Conservation (phyloP, 768 basidiomycete genomes). For the Mycena haematopus region DNA sequence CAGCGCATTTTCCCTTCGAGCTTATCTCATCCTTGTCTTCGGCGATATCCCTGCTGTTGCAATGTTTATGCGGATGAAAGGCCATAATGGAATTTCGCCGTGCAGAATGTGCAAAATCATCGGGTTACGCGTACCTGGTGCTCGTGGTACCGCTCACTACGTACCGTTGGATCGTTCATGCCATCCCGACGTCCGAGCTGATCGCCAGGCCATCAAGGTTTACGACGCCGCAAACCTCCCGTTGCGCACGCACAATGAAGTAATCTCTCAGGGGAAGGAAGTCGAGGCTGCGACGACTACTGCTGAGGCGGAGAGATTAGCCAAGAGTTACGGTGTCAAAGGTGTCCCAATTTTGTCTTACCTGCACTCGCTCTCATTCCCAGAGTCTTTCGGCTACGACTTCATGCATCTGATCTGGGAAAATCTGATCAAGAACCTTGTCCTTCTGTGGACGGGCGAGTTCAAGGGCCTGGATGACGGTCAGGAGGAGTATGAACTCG, state of each 20-base stretch:
- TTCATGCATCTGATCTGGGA: no score
- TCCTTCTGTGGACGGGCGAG: no score
- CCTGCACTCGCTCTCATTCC: no score
- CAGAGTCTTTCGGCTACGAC: no score
- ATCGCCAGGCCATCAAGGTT: neutral
- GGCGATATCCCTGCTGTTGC: constrained; percentile 38
- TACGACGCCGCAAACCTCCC: constrained; percentile 43
- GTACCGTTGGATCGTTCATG: constrained; percentile 34
- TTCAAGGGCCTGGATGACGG: no score
- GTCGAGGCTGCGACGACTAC: constrained; percentile 35
- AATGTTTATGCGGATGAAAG: constrained; percentile 19
- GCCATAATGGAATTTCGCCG: constrained; percentile 45
- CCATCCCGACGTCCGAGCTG: constrained; percentile 29
- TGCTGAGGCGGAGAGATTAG: constrained; percentile 28
- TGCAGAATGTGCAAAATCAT: constrained; percentile 39
- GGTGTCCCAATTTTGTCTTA: constrained; percentile 38
- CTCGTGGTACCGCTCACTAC: constrained; percentile 33
- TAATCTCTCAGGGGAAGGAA: constrained; percentile 32
- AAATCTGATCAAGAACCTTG: no score
- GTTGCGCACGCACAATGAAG: constrained; percentile 37
- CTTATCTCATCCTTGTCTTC: constrained; percentile 36
- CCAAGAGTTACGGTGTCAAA: constrained; percentile 43
- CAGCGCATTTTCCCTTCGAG: constrained; percentile 36
- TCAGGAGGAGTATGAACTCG: no score
- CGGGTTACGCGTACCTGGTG: constrained; percentile 30